Base-by-base conservation (phyloP, 148 eudicot species). In the Amaranthus palmeri region DNA sequence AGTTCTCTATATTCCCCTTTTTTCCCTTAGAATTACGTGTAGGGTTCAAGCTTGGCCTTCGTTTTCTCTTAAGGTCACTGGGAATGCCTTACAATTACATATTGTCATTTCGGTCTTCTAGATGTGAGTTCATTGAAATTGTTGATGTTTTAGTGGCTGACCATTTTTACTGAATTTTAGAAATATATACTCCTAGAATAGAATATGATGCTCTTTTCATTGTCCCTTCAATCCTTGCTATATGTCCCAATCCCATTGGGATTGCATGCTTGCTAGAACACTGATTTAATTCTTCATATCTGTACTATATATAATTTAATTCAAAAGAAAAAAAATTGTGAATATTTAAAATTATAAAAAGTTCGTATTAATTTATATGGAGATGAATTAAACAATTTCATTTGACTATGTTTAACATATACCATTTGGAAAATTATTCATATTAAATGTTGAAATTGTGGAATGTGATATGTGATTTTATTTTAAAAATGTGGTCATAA, bases 21-120 rank as follows among this genome's bases (percentile, higher is more conserved):
- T 59, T 72, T 72, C 48, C 13, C 65, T 48, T 78, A 74, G 74
- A 64, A 68, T 68, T 62, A 69, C 59, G 50, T 63, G 66, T 78
- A 78, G 76, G 68, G 61, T 74, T 54, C 57, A 56, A 69, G 69
- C 69, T 67, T 67, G 73, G 77, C 77, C 74, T 47, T 48, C 14
- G 12, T 56, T 63, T 78, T 68, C 65, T 9, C 63, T 55, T 67
- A n/a, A 53, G 72, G 61, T 74, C 59, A 69, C 60, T 42, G n/a
- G 55, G 4, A 63, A 62, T 55, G 74, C 74, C 56, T 60, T 10
- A 66, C 77, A 56, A 50, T 60, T 10, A 66, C 77, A 56, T 43
- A 48, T 41, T 65, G 68, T 46, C 68, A 40, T 47, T 78, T 73
- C 68, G 64, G 61, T 68, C 70, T 13, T 17, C 56, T 51, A 75